These are phyloP conservation scores for Cupressus sempervirens DNA, from an alignment of 75 land plant species.

Conservation along the genomic window DNA sequence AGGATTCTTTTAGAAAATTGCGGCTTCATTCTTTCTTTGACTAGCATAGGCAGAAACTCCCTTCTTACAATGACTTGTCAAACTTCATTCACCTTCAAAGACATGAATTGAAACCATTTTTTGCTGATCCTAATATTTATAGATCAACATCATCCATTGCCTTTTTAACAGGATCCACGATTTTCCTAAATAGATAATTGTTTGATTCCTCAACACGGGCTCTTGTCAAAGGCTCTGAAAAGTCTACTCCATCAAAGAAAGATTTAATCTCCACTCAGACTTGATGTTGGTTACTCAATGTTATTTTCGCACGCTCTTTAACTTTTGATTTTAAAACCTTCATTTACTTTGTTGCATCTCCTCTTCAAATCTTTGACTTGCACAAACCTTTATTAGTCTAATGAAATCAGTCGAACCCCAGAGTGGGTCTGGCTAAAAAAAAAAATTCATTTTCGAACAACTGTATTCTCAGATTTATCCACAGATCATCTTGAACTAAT, in stretches of 20 bases:
- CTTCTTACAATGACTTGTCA: slow-evolving; percentile 58
- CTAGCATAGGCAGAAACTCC: too few relatives aligned
- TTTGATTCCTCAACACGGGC: slow-evolving; percentile 92
- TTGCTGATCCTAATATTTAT: slow-evolving; percentile 80
- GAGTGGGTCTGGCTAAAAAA: too few relatives aligned
- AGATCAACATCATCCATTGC: slow-evolving; percentile 94
- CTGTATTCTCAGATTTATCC: too few relatives aligned
- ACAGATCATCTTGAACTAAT: too few relatives aligned
- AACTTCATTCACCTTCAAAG: slow-evolving; percentile 65
- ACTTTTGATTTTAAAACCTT: too few relatives aligned
- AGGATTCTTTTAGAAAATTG: too few relatives aligned
- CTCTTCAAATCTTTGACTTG: too few relatives aligned
- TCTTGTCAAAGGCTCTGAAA: slow-evolving; percentile 88
- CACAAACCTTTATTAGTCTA: too few relatives aligned
- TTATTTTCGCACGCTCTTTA: slow-evolving; percentile 95
- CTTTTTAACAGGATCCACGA: slow-evolving; percentile 97
- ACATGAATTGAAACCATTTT: slow-evolving; percentile 73
- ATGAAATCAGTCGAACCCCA: too few relatives aligned
- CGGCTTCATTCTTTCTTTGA: too few relatives aligned
- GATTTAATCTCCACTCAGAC: slow-evolving; percentile 89
- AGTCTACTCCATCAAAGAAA: slow-evolving; percentile 78
- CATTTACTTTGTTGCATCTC: too few relatives aligned
- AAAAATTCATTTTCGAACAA: too few relatives aligned
- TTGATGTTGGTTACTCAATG: slow-evolving; percentile 93
- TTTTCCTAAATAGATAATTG: slow-evolving; percentile 85